A percentile compares a stretch with the other conserved stretches of the same genome.
phyloP scores from a whole-genome alignment of 495 filamentous ascomycete genomes.

The Lophiostoma macrostomum region DNA sequence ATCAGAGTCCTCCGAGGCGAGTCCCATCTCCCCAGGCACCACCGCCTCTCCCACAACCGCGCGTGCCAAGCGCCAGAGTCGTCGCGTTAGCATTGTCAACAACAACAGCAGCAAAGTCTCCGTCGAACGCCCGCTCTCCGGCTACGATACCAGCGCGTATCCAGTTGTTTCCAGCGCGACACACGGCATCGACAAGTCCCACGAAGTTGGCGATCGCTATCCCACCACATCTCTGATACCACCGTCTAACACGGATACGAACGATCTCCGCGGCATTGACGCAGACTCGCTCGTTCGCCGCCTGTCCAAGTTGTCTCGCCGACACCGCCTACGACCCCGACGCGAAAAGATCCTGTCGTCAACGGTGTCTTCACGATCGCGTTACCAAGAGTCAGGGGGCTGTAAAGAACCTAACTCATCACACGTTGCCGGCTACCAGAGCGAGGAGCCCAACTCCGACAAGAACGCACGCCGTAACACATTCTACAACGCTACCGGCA shows the following conservation, averaged over 20 bases:
- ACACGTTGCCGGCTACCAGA: conserved; percentile 5
- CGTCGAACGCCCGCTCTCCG: background rate
- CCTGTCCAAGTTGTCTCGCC: background rate
- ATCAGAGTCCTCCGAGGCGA: conserved; percentile 5
- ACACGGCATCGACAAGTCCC: conserved; percentile 4
- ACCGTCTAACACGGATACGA: conserved; percentile 28
- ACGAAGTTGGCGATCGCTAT: conserved; percentile 42
- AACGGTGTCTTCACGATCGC: too few species aligned
- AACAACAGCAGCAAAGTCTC: background rate
- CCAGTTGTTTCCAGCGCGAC: background rate
- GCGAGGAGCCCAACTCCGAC: background rate
- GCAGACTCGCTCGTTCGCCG: conserved; percentile 42
- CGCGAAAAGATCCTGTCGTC: too few species aligned
- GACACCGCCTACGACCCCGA: background rate
- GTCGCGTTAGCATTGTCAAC: conserved; percentile 3
- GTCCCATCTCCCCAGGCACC: background rate
- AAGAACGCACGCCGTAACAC: conserved; percentile 6
- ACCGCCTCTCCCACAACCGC: background rate
- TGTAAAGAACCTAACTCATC: background rate
- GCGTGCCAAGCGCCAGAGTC: conserved; percentile 2
- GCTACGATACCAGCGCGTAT: conserved; percentile 11
- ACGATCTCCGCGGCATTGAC: conserved; percentile 10
- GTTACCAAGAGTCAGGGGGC: too few species aligned
- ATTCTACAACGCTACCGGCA: conserved; percentile 2
- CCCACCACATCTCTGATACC: conserved; percentile 38